Evolutionary conservation across 805 yeast genomes (phyloP), one percentile per base, ranked within the genome.

Genomic region (Yarrowia deformans): DNA sequence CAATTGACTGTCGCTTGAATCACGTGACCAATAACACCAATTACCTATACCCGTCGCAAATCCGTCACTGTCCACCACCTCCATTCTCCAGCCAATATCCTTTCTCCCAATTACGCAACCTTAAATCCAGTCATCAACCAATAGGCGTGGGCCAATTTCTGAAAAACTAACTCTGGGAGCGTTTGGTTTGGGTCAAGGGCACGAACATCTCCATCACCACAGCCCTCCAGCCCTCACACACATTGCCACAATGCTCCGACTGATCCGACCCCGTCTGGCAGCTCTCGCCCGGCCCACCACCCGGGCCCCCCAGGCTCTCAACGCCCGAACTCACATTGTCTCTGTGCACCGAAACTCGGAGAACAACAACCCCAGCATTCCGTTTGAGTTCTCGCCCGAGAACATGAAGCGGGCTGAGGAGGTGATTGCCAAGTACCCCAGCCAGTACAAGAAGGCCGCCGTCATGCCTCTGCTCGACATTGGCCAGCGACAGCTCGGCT

Each of bases 401-500:
- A 90, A 90, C 81, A 74, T 80, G 76, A 80, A 82, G 72, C 82
- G 90, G 73, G 96, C 96, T n/a, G 80, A 88, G 70, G 88, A 85
- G 71, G 86, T 91, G 75, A 83, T 91, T 67, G 85, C 89, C 74
- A 90, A 90, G 81, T 91, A 91, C 78, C 97, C 97, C 12, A 83
- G 90, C 35, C 94, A 91, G 77, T 91, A 91, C 80, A 91, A 90
- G 78, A 91, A 91, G 80, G 90, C 89, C 40, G 97, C 97, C 1
- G 88, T 88, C 70, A 91, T 91, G 97, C 96, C 97, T 10, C 83
- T 91, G 71, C 84, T 91, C 71, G 96, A 90, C 77, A 82, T 91
- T 72, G 97, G 95, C 49, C 97, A 91, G 81, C 89, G 96, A 75
- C 97, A 91, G 79, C 83, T 83, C 69, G 97, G 97, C 0, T 91